Base-by-base conservation (phyloP, 139 green algal genomes). In the Micractinium conductrix region DNA sequence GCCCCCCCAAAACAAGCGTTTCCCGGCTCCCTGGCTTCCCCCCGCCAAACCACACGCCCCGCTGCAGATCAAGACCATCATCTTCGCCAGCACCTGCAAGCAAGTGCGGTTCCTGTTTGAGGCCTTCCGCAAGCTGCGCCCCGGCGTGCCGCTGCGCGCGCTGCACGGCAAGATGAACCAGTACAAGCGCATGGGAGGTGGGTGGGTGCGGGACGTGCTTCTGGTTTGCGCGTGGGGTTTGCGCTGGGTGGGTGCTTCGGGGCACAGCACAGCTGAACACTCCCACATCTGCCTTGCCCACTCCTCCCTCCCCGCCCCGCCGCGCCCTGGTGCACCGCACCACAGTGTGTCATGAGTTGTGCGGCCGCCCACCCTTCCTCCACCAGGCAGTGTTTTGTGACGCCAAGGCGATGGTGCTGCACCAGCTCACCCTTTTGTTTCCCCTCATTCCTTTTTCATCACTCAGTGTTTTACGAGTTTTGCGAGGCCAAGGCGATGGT, bases 61-160 rank as follows among this genome's bases (percentile, higher is more conserved):
- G 17, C 44, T 50, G 63, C 80, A 83, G 45, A 45, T 72, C 83
- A 95, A 97, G 76, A 96, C 91, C 9, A 94, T 99, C 53, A 90
- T 99, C 12, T 99, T 99, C 84, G 80, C 99, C 10, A 96, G 92
- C 48, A 99, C 94, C 4, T 99, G 97, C 95, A 99, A 99, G 89
- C 97, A 99, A 89, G 95, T 98, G 3, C 92, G 95, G 30, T 99
- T 99, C 87, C 84, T 98, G n/a, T 92, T 95, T 70, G 96, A 99
- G 81, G 93, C 95, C 7, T 98, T 99, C 84, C 86, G 91, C 50
- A 93, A 92, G 83, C 93, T 99, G 88, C 90, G 96, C 14, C 97
- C 97, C 9, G 97, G 97, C 16, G 90, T 97, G 19, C 95, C 95
- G 24, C 84, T 99, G 48, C 89, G 93, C 73, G 91, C 87, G 48